phyloP scores from a whole-genome alignment of 2,329 filamentous ascomycete genomes.

The Tetracladium maxilliforme region DNA sequence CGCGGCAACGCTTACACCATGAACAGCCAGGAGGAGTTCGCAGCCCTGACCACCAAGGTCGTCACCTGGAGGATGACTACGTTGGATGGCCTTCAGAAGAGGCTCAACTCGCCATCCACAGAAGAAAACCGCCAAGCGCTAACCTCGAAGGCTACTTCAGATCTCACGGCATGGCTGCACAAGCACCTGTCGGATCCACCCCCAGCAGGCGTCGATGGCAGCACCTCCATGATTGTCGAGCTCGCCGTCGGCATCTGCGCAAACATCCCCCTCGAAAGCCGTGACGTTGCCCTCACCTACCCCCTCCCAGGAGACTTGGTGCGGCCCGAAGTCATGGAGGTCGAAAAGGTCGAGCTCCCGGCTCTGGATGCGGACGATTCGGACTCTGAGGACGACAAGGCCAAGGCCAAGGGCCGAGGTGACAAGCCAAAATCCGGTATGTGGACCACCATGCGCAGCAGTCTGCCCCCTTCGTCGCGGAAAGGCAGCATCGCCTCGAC shows the following conservation, averaged over 20 bases:
- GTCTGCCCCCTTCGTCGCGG: too few species aligned
- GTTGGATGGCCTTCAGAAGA: conserved; percentile 70
- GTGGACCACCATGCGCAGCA: too few species aligned
- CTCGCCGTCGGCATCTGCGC: conserved; percentile 73
- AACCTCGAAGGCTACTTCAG: conserved; percentile 53
- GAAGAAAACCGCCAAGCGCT: conserved; percentile 53
- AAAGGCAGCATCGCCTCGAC: conserved; percentile 19
- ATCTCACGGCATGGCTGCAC: conserved; percentile 54
- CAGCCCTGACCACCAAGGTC: conserved; percentile 75
- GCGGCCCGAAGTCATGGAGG: conserved; percentile 65
- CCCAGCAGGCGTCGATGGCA: conserved; percentile 71
- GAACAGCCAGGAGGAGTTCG: conserved; percentile 72
- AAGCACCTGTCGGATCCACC: conserved; percentile 64
- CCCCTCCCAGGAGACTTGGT: conserved; percentile 64
- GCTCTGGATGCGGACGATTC: conserved; percentile 26
- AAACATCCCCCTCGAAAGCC: conserved; percentile 79
- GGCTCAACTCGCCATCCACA: conserved; percentile 50
- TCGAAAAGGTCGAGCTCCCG: conserved; percentile 56
- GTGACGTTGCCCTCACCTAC: conserved; percentile 80
- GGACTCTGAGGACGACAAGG: too few species aligned
- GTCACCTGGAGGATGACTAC: conserved; percentile 90
- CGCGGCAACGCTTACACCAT: conserved; percentile 60
- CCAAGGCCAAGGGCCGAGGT: background rate
- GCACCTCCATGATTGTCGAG: conserved; percentile 84
- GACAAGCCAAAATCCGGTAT: too few species aligned